Base-by-base conservation (phyloP, 441 rosid species). In the Jatropha podagrica region DNA sequence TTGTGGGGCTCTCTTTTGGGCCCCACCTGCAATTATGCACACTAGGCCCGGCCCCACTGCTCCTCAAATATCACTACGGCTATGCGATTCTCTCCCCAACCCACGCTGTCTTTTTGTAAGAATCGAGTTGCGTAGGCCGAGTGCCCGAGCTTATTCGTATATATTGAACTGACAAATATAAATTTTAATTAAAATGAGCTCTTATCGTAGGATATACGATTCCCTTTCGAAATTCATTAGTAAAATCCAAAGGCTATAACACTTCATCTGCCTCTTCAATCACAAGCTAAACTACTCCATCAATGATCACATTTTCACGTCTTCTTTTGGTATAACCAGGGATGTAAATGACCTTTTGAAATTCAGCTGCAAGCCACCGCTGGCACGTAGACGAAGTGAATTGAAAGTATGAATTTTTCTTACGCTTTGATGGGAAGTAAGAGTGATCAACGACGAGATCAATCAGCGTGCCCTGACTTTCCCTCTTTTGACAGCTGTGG, bases 401-500 rank as follows among this genome's bases (percentile, higher is more conserved):
- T 49, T 49, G 17, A 15, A 12, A 13, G 17, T 52, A 52, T 52
- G 56, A 15, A 6, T 17, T 13, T 12, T 37, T 32, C 2, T 32
- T 32, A 63, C 0, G 7, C 9, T 3, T 18, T 5, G 4, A 55
- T 20, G 14, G 15, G 18, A 71, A 71, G 74, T 61, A 26, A 15
- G 4, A 14, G 2, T 2, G 58, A 61, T 46, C n/a, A 9, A 60
- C 3, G 75, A 38, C 14, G 32, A 32, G 32, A 32, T 32, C 9
- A 42, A 42, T 20, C 2, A 3, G 32, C 44, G n/a, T 26, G 66
- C 60, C 10, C 59, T 59, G 67, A 59, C 56, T 46, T 72, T 72
- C 5, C 5, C 7, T 0, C 3, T 2, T 44, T 15, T 52, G 76
- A 73, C 76, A 73, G 76, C 76, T 64, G 63, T 20, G 76, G 70